Evolutionary conservation across 768 basidiomycete species (phyloP), one percentile per base, ranked within the genome.

Genomic region (Psilocybe sp.): DNA sequence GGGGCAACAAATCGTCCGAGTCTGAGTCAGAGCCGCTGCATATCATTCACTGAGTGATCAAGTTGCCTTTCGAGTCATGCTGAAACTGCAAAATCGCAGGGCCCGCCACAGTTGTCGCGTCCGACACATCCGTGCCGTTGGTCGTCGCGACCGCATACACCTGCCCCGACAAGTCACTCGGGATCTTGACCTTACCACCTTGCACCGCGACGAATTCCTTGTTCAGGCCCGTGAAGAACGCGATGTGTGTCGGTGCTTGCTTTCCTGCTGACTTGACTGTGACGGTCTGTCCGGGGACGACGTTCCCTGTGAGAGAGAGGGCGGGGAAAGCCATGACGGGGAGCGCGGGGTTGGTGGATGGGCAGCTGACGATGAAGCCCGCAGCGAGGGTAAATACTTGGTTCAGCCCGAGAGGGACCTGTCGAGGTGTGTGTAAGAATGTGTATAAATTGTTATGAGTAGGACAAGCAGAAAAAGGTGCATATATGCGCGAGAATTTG

Each of bases 331-430:
- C 69, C 45, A 68, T 74, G 53, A 78, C 72, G 8, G 69, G 79
- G 9, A 84, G 70, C 13, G 70, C 49, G 0, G 79, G 77, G 68
- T 85, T 85, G 51, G 73, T 63, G 6, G 67, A 52, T 0, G 84
- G 84, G 65, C 84, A 87, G 0, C 64, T 61, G 9, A 60, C 69
- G 65, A 85, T 81, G 69, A 83, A 81, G 1, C 64, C 55, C 0
- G 70, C 63, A 6, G 70, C 74, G n/a, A 76, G 54, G 18, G 72
- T 70, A 56, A 54, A 70, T 11, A 72, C 66, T 43, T 57, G 20
- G 60, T 64, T 53, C 64, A 50, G 46, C 16, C 18, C 39, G 33
- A 57, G 52, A 42, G 51, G 51, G 35, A 66, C 76, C 57, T 59
- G 20, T n/a, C n/a, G n/a, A n/a, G n/a, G n/a, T n/a, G n/a, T n/a